A percentile compares a stretch with the other conserved stretches of the same genome.
Evolutionary conservation across 805 yeast genomes (phyloP).

Genomic region (Yamadazyma endophytica): DNA sequence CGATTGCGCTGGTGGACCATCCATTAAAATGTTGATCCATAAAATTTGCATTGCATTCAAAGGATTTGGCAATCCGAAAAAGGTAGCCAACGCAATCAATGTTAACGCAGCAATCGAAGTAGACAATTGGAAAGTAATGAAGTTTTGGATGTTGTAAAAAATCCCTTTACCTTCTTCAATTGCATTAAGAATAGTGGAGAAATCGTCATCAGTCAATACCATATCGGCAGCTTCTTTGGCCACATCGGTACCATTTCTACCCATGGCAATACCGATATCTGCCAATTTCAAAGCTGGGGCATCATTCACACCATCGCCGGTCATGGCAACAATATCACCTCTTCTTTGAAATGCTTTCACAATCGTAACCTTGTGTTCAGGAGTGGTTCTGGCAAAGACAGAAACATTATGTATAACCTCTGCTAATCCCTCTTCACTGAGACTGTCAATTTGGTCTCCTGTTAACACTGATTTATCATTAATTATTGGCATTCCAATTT

Average conservation of each 20-base stretch:
- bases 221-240: slow-evolving; percentile 98
- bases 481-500: slow-evolving; percentile 81
- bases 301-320: slow-evolving; percentile 99
- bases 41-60: slow-evolving; percentile 96
- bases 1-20: slow-evolving; percentile 98
- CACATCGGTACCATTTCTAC: slow-evolving; percentile 92
- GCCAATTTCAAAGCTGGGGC: slow-evolving; percentile 98
- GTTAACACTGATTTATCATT: slow-evolving; percentile 69
- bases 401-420: slow-evolving; percentile 77
- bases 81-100: slow-evolving; percentile 79
- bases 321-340: slow-evolving; percentile 97
- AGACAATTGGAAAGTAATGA: slow-evolving; percentile 90
- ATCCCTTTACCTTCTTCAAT: slow-evolving; percentile 98
- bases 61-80: slow-evolving; percentile 88
- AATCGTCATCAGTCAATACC: slow-evolving; percentile 96
- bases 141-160: slow-evolving; percentile 91
- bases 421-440: slow-evolving; percentile 70
- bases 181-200: slow-evolving; percentile 88
- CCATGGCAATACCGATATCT: slow-evolving; percentile 94
- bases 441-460: slow-evolving; percentile 76
- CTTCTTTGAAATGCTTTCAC: slow-evolving; percentile 85
- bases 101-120: slow-evolving; percentile 94
- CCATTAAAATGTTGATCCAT: slow-evolving; percentile 97
- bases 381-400: slow-evolving; percentile 92
- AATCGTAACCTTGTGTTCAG: slow-evolving; percentile 87